phyloP scores from a whole-genome alignment of 106 monocot species.

The Ottelia alismoides region DNA sequence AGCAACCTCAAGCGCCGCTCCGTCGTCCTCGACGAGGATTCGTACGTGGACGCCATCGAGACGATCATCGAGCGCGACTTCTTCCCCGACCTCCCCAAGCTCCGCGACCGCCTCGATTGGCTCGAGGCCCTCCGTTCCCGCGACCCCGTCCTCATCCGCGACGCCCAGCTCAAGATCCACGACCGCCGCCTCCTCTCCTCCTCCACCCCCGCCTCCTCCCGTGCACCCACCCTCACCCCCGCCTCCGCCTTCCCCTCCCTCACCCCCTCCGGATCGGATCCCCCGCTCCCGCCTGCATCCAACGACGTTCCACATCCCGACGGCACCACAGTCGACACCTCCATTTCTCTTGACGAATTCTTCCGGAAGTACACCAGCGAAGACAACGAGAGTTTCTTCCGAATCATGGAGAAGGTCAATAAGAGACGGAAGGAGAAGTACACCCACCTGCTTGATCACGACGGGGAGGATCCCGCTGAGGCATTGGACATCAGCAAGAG shows the following conservation, averaged over 20 bases:
- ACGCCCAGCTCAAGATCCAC: conserved; percentile 89
- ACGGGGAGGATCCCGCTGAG: conserved; percentile 16
- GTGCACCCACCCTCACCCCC: conserved; percentile 18
- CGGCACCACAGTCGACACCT: conserved; percentile 12
- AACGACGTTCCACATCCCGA: no score
- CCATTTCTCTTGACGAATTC: conserved; percentile 67
- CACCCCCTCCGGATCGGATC: conserved; percentile 46
- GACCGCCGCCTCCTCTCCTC: conserved; percentile 49
- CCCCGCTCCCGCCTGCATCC: no score
- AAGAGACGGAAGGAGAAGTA: conserved; percentile 50
- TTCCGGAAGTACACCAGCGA: conserved; percentile 74
- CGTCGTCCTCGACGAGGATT: conserved; percentile 58
- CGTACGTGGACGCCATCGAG: conserved; percentile 65
- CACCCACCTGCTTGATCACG: conserved; percentile 53
- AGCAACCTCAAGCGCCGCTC: conserved; percentile 19
- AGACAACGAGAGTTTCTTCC: conserved; percentile 87
- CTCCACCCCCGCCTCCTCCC: background rate
- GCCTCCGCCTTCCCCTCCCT: conserved; percentile 22
- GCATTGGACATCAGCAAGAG: conserved; percentile 26
- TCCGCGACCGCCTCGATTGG: conserved; percentile 74
- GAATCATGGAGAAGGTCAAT: conserved; percentile 89
- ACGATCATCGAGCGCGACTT: conserved; percentile 91
- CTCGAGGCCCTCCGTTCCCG: conserved; percentile 73
- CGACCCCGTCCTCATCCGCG: conserved; percentile 86
- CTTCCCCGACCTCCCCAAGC: conserved; percentile 81